These are phyloP conservation scores for Calonectria multiphialidica DNA, from an alignment of 2,329 filamentous ascomycete species.

Conservation along the genomic window DNA sequence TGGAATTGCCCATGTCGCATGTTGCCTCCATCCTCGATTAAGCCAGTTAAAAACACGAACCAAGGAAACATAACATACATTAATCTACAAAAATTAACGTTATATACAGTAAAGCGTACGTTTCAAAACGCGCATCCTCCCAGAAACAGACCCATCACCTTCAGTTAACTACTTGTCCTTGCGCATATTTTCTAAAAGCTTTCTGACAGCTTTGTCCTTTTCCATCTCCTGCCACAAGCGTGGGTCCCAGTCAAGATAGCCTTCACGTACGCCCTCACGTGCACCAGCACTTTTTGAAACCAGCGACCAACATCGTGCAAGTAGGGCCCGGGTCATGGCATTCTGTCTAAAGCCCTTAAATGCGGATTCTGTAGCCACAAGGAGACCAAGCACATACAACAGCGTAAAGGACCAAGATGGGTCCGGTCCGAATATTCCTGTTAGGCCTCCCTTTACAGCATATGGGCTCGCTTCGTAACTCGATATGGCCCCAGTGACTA, in stretches of 20 bases:
- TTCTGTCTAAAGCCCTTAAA: background rate
- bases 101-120: no score
- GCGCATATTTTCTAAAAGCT: background rate
- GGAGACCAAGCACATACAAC: background rate
- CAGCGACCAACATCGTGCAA: slow-evolving; percentile 57
- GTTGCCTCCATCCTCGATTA: no score
- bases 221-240: slow-evolving; percentile 71
- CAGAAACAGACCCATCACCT: no score
- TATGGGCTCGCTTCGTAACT: slow-evolving; percentile 67
- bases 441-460: slow-evolving; percentile 76
- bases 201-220: slow-evolving; percentile 50
- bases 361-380: background rate
- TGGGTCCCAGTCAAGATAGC: slow-evolving; percentile 63
- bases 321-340: background rate
- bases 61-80: no score
- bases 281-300: slow-evolving; percentile 52
- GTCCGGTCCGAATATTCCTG: slow-evolving; percentile 75
- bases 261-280: slow-evolving; percentile 51
- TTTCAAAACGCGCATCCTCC: no score
- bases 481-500: slow-evolving; percentile 76
- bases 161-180: background rate
- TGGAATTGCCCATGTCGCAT: no score
- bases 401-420: slow-evolving; percentile 70
- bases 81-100: no score
- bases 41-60: no score